Base-by-base conservation (phyloP, 2,329 filamentous ascomycete genomes). In the Penicillium crustosum region DNA sequence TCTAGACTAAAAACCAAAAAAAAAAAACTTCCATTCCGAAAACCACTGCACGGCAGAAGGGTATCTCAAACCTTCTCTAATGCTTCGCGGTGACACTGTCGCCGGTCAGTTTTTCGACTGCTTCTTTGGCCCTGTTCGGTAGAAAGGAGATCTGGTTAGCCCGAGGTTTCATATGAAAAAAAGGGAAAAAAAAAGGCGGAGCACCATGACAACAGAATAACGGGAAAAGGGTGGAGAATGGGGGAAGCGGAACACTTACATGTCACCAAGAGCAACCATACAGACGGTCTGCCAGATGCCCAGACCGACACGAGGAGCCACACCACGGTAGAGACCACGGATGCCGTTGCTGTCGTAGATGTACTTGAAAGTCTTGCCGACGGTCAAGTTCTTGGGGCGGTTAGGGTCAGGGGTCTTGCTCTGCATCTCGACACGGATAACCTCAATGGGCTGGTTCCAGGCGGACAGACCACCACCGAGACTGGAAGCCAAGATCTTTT, bases 371-470 rank as follows among this genome's bases (percentile, higher is more conserved):
- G 86, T 82, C 71, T 92, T 96, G 68, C 88, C 90, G 62, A 99
- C 94, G 50, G 92, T 97, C 89, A 99, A 89, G 82, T 99, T 99
- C 87, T 96, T 96, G 69, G 94, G 94, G 52, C 94, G 89, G 83
- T 97, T 97, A 60, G 94, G 93, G 75, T 99, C 94, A 70, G 90
- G 91, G 70, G 89, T 97, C 88, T 97, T 97, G 82, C 91, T 96
- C 87, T 99, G 94, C 91, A 99, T 97, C 86, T 99, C 94, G 61
- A 99, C 93, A 65, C 94, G 91, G 76, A 99, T 97, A 75, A 99
- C 94, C 86, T 99, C 94, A 75, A 99, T 99, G 62, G 94, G 94
- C 84, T 99, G 94, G 81, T 99, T 99, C 94, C 94, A 99, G 65
- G 94, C 94, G 62, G 88, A 92, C 70, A 99, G 83, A 75, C 94